Percentiles rank a stretch among this genome's conserved stretches.
These are phyloP conservation scores for Aegle marmelos DNA, from an alignment of 345 rosid species.

Conservation along the genomic window DNA sequence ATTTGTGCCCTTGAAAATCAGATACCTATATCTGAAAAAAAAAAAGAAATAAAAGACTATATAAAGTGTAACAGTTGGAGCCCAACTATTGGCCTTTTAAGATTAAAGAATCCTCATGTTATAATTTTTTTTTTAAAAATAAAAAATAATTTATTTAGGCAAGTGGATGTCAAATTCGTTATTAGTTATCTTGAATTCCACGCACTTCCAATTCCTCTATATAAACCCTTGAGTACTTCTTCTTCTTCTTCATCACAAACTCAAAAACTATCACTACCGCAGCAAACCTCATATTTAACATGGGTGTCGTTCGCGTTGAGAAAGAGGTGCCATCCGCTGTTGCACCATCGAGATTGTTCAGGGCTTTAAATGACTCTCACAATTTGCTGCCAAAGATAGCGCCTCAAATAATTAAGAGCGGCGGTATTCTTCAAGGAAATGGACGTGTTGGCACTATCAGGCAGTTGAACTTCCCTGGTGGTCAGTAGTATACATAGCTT, in stretches of 20 bases:
- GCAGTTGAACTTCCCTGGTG: conserved; percentile 24
- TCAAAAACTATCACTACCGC: neutral
- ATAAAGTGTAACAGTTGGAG: too few relatives aligned
- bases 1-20: too few relatives aligned
- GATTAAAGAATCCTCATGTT: neutral
- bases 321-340: conserved; percentile 9
- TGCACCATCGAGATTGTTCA: neutral
- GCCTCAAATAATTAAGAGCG: conserved; percentile 25
- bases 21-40: too few relatives aligned
- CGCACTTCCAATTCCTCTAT: neutral
- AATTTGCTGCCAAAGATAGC: conserved; percentile 17
- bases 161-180: neutral
- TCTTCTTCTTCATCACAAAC: neutral
- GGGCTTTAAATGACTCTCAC: conserved; percentile 1
- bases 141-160: too few relatives aligned
- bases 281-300: neutral
- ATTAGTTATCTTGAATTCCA: neutral
- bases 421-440: conserved; percentile 25
- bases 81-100: too few relatives aligned
- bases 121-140: too few relatives aligned
- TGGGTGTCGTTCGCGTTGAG: conserved; percentile 16
- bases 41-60: too few relatives aligned
- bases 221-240: neutral
- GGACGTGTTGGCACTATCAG: conserved; percentile 40
- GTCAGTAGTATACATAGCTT: neutral